Conservation (phyloP, 2,329 filamentous ascomycete genomes). For the Aspergillus brunneoviolaceus region DNA sequence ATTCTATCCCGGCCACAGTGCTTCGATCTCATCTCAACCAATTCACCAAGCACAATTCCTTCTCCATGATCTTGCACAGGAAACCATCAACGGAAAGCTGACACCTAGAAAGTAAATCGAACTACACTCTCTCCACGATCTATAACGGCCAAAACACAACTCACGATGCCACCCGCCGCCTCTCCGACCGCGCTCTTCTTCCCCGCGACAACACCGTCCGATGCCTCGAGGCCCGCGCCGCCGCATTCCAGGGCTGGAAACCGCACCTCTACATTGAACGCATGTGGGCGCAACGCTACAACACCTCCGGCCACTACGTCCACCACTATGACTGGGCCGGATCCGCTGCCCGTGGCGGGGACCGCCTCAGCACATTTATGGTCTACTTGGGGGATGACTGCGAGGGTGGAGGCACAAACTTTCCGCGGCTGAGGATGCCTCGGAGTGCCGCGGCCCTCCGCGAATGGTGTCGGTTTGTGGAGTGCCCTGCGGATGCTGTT, state of each 20-base stretch:
- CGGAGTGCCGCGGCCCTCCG: conserved; percentile 22
- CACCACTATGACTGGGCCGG: conserved; percentile 62
- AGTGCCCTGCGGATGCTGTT: conserved; percentile 41
- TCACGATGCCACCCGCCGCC: conserved; percentile 51
- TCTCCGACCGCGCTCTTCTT: conserved; percentile 53
- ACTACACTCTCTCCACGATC: conserved; percentile 55
- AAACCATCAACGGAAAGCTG: not conserved
- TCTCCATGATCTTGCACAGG: not conserved
- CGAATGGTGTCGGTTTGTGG: conserved; percentile 59
- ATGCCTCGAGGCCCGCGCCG: conserved; percentile 60
- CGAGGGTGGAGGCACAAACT: conserved; percentile 61
- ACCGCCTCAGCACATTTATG: conserved; percentile 60
- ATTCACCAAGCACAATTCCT: not conserved
- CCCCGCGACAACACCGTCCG: conserved; percentile 51
- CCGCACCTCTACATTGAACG: conserved; percentile 59
- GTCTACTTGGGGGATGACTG: conserved; percentile 57
- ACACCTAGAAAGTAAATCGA: conserved; percentile 32
- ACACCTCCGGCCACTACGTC: conserved; percentile 57
- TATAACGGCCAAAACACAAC: conserved; percentile 51
- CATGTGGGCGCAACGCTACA: conserved; percentile 62
- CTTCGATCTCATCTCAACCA: not conserved
- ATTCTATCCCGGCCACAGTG: not conserved
- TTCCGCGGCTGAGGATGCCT: conserved; percentile 53
- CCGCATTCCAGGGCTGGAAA: conserved; percentile 61
- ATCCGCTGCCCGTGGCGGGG: conserved; percentile 36